Conservation (phyloP, 345 rosid genomes). For the Salix exigua region DNA sequence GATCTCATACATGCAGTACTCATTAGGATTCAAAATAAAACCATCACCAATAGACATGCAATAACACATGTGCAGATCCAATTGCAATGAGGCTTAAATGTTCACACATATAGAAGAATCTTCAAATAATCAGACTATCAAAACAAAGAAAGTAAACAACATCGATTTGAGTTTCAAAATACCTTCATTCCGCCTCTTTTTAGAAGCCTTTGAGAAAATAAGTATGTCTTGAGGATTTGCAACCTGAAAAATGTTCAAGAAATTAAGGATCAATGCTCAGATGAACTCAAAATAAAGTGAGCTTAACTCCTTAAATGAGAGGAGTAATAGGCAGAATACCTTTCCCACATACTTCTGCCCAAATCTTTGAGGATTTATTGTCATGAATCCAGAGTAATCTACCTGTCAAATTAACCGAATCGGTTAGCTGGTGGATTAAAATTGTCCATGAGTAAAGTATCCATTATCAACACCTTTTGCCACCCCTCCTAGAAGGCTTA, state of each 20-base stretch:
- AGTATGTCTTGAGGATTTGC: slow-evolving; percentile 99
- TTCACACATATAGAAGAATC: neutral
- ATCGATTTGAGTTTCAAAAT: slow-evolving; percentile 9
- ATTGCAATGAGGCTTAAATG: neutral
- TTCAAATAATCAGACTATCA: slow-evolving; percentile 2
- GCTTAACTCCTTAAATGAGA: slow-evolving; percentile 2
- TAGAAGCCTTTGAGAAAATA: slow-evolving; percentile 88
- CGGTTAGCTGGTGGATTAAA: neutral
- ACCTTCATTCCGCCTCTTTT: slow-evolving; percentile 59
- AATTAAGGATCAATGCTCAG: neutral
- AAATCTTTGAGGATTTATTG: slow-evolving; percentile 97
- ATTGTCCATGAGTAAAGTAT: neutral
- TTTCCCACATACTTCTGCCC: slow-evolving; percentile 99
- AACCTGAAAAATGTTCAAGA: slow-evolving; percentile 45
- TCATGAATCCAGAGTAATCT: slow-evolving; percentile 98
- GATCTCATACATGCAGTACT: no score
- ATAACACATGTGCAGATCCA: neutral
- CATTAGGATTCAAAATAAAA: neutral
- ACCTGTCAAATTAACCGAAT: slow-evolving; percentile 51
- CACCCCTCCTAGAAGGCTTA: no score
- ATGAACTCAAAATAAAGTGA: slow-evolving; percentile 7
- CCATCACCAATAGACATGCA: neutral
- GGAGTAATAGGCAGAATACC: slow-evolving; percentile 41
- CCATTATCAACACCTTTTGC: neutral
- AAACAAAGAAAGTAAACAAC: neutral